Base-by-base conservation (phyloP, 2,329 filamentous ascomycete species). In the Stagonosporopsis vannaccii region DNA sequence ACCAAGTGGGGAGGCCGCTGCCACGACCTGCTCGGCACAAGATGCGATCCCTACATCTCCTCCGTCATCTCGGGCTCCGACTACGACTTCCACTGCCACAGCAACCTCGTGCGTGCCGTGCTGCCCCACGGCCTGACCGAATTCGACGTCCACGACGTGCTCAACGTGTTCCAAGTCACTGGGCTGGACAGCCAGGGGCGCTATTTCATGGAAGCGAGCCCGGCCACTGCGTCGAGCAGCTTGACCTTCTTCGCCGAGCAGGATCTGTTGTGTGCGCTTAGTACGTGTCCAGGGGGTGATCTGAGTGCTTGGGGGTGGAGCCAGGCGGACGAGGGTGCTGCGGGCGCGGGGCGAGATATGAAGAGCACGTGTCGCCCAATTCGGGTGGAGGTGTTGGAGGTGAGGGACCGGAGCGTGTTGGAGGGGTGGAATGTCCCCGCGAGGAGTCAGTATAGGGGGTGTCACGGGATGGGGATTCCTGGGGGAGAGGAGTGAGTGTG, bases 131-230 rank as follows among this genome's bases (percentile, higher is more conserved):
- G 90, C 0, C 73, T 95, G 37, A 82, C 80, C 5, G 91, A 95
- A 75, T 79, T 80, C 26, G 90, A 95, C 69, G 86, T 95, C 1
- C 91, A 96, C 68, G 91, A 96, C 72, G 91, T 96, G 0, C 81
- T 96, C 50, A 96, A 96, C 68, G 81, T 96, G 3, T 95, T 96
- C 71, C 91, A 96, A 73, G 90, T 93, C 6, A 95, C 91, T 0
- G 90, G 91, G 0, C 72, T 95, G 42, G 88, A 95, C 66, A 80
- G 84, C 11, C 64, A 71, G 32, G 68, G 69, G 1, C 48, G 67
- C 13, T 71, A 70, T 32, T 49, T 91, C 58, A 96, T 96, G 82
- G 74, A 76, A 57, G 45, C 70, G 1, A 69, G 66, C 19, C 75
- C 75, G 0, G 72, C 73, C 2, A 72, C 66, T 0, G 28, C 54